Percentiles rank a stretch among this genome's conserved stretches.
Evolutionary conservation across 495 filamentous ascomycete species (phyloP).

Genomic region (Aspergillus indologenus): DNA sequence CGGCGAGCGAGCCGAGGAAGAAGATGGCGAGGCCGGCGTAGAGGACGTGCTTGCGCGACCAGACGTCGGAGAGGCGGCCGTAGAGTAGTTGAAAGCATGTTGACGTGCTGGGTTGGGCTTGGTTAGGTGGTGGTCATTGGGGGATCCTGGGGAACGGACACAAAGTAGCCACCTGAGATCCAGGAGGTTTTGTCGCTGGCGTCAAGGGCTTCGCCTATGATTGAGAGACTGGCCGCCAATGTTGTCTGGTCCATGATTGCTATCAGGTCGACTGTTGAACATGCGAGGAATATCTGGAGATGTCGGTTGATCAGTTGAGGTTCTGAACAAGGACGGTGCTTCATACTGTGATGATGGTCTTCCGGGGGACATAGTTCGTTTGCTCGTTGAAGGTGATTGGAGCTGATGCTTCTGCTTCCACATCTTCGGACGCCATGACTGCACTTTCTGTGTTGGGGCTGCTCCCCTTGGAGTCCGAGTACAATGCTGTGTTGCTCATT

Average conservation of each 20-base stretch:
- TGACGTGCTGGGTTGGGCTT: conserved; percentile 39
- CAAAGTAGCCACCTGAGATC: conserved; percentile 55
- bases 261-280: conserved; percentile 52
- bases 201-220: conserved; percentile 46
- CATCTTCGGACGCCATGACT: not conserved
- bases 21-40: conserved; percentile 51
- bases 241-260: conserved; percentile 57
- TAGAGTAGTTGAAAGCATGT: conserved; percentile 56
- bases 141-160: conserved; percentile 30
- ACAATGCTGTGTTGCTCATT: not conserved
- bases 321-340: not conserved
- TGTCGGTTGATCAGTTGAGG: conserved; percentile 8
- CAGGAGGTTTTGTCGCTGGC: conserved; percentile 49
- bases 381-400: conserved; percentile 48
- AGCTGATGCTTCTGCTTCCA: conserved; percentile 20
- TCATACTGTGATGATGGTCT: conserved; percentile 41
- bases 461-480: conserved; percentile 2
- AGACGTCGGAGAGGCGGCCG: conserved; percentile 55
- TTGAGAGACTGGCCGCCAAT: conserved; percentile 49
- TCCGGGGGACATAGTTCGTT: conserved; percentile 52
- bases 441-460: not conserved
- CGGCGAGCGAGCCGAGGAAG: conserved; percentile 52
- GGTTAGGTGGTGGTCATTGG: not conserved
- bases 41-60: conserved; percentile 53
- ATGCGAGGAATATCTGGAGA: conserved; percentile 51